These are phyloP conservation scores for Rhamnella rubrinervis DNA, from an alignment of 331 rosid species.

Conservation along the genomic window DNA sequence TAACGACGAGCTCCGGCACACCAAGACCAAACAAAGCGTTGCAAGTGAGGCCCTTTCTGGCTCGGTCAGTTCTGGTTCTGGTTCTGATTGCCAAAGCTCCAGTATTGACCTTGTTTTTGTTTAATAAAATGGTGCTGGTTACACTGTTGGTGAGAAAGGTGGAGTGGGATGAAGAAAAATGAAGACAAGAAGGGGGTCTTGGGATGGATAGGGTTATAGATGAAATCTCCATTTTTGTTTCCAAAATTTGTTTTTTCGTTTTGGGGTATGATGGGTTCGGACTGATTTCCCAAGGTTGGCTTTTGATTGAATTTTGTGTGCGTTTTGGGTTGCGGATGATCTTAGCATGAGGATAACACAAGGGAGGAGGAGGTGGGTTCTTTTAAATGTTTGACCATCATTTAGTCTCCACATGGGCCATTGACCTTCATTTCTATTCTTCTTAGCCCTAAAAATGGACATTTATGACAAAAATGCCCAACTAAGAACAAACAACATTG, in stretches of 20 bases:
- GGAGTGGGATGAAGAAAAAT: slow-evolving; percentile 48
- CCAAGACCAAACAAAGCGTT: slow-evolving; percentile 91
- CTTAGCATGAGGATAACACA: background rate
- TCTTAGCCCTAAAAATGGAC: no score
- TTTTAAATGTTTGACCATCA: background rate
- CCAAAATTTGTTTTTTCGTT: background rate
- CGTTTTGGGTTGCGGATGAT: slow-evolving; percentile 7
- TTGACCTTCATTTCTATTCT: no score
- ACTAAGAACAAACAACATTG: no score
- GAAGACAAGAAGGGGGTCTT: slow-evolving; percentile 22
- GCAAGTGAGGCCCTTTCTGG: slow-evolving; percentile 59
- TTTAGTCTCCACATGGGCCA: background rate
- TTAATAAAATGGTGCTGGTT: slow-evolving; percentile 26
- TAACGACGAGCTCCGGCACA: slow-evolving; percentile 84
- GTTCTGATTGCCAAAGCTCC: slow-evolving; percentile 23
- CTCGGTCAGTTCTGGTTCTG: slow-evolving; percentile 23
- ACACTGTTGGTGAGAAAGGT: slow-evolving; percentile 31
- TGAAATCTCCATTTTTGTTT: slow-evolving; percentile 46
- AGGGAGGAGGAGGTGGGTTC: slow-evolving; percentile 4
- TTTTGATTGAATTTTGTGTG: slow-evolving; percentile 12
- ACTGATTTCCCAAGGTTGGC: background rate
- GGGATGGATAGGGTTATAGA: slow-evolving; percentile 46
- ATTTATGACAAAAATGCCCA: no score
- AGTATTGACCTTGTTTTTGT: slow-evolving; percentile 24
- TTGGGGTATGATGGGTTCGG: background rate